These are phyloP conservation scores for Phialemoniopsis sp. DNA, from an alignment of 2,329 filamentous ascomycete genomes.

Conservation along the genomic window DNA sequence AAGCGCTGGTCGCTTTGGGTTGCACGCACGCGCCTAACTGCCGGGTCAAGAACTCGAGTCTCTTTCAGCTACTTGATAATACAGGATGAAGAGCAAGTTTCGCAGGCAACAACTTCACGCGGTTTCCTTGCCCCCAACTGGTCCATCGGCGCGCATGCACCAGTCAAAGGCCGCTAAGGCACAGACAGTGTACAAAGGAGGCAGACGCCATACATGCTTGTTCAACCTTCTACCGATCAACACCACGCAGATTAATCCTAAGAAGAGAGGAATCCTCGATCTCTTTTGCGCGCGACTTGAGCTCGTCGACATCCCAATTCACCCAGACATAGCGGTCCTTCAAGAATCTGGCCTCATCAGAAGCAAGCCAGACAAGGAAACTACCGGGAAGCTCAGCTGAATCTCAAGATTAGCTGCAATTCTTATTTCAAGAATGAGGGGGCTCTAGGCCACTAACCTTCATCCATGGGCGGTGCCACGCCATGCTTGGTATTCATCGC, in stretches of 20 bases:
- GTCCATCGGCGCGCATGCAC: too few species aligned
- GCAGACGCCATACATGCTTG: too few species aligned
- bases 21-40: too few species aligned
- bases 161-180: too few species aligned
- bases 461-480: neutral
- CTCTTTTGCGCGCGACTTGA: slow-evolving; percentile 1
- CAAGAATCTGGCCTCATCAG: slow-evolving; percentile 10
- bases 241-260: neutral
- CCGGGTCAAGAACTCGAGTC: too few species aligned
- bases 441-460: neutral
- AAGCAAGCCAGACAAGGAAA: slow-evolving; percentile 12
- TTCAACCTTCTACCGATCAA: neutral
- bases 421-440: neutral
- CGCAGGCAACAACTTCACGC: too few species aligned
- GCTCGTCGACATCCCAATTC: slow-evolving; percentile 12
- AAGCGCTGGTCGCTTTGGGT: too few species aligned
- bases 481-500: slow-evolving; percentile 19
- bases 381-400: slow-evolving; percentile 8
- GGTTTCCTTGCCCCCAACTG: too few species aligned
- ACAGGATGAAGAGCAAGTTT: too few species aligned
- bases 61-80: too few species aligned
- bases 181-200: too few species aligned
- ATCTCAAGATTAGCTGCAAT: neutral
- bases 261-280: slow-evolving; percentile 1
- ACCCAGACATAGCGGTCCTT: slow-evolving; percentile 9